Percentiles rank a stretch among this genome's conserved stretches.
phyloP scores from a whole-genome alignment of 129 eudicot species.

The Sambucus nigra region DNA sequence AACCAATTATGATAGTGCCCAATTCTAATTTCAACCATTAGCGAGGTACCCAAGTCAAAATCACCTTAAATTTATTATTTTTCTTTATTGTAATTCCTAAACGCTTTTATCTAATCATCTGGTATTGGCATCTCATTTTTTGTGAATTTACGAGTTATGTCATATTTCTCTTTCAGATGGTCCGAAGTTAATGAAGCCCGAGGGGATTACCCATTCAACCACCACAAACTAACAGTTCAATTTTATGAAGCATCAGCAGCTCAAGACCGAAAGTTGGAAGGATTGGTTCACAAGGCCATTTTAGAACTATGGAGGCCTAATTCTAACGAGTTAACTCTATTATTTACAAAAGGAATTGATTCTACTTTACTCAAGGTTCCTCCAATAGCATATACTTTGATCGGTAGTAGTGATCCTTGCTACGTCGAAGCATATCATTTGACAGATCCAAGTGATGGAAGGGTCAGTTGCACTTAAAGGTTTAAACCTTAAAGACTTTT shows the following conservation, averaged over 20 bases:
- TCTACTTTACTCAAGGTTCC: conserved; percentile 67
- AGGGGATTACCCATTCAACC: conserved; percentile 98
- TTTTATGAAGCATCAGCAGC: conserved; percentile 91
- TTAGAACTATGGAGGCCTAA: conserved; percentile 97
- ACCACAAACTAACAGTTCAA: conserved; percentile 93
- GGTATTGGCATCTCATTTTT: not conserved
- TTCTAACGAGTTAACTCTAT: conserved; percentile 66
- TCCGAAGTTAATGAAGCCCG: conserved; percentile 89
- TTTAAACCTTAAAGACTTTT: conserved; percentile 7
- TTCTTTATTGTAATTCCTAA: not conserved
- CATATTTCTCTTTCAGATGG: conserved; percentile 52
- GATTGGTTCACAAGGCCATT: conserved; percentile 88
- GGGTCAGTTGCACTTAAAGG: conserved; percentile 91
- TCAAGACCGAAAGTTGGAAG: conserved; percentile 95
- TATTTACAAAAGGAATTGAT: conserved; percentile 60
- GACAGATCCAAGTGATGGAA: conserved; percentile 90
- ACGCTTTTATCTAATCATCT: not conserved
- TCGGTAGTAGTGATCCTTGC: conserved; percentile 94
- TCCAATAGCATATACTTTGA: conserved; percentile 71
- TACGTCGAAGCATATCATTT: conserved; percentile 96
- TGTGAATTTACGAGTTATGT: not conserved
- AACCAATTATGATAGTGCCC: no score
- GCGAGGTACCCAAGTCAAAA: no score
- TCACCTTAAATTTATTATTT: no score
- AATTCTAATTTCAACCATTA: no score